These are phyloP conservation scores for Macrophomina tecta DNA, from an alignment of 2,329 filamentous ascomycete genomes.

Conservation along the genomic window DNA sequence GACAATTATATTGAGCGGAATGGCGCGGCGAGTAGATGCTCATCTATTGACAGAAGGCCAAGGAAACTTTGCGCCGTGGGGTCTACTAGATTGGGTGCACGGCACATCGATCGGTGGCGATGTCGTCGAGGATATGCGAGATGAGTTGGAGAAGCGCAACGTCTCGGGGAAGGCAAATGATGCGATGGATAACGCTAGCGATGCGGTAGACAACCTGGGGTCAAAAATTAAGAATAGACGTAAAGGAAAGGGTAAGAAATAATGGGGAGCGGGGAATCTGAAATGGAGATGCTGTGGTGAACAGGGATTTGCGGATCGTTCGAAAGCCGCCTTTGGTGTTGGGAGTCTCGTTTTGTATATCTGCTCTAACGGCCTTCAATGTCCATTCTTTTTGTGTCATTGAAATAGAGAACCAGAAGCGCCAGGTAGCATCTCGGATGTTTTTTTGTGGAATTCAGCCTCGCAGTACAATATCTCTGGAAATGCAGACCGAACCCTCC, in stretches of 20 bases:
- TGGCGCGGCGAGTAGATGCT: constrained; percentile 63
- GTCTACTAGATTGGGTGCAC: constrained; percentile 55
- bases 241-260: constrained; percentile 31
- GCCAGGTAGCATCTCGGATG: constrained; percentile 29
- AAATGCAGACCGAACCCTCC: constrained; percentile 48
- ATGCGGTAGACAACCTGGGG: constrained; percentile 38
- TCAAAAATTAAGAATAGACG: constrained; percentile 37
- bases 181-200: constrained; percentile 37
- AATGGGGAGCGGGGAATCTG: constrained; percentile 1
- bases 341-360: constrained; percentile 26
- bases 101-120: constrained; percentile 59
- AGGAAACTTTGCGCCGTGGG: constrained; percentile 68
- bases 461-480: constrained; percentile 49
- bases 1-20: constrained; percentile 61
- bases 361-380: constrained; percentile 27
- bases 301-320: background rate
- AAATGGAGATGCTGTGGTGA: background rate
- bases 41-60: constrained; percentile 64
- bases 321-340: constrained; percentile 9
- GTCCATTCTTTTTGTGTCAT: constrained; percentile 27
- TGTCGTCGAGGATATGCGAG: constrained; percentile 60
- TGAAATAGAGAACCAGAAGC: constrained; percentile 29
- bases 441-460: constrained; percentile 45
- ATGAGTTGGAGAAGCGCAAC: constrained; percentile 62
- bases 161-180: constrained; percentile 50